phyloP scores from a whole-genome alignment of 2,329 filamentous ascomycete genomes.

The Neopestalotiopsis rosae region DNA sequence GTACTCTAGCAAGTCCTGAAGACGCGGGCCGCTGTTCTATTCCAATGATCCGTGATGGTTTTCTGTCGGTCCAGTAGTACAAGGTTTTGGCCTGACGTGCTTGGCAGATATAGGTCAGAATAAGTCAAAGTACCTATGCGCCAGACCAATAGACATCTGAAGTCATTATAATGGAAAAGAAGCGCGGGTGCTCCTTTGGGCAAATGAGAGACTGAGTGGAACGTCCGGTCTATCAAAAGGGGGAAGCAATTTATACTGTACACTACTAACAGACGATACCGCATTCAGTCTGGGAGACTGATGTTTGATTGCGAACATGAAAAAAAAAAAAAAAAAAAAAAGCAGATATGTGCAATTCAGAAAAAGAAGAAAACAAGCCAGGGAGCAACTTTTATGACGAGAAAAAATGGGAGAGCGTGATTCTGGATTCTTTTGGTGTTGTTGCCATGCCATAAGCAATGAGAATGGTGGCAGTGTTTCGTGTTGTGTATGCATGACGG shows the following conservation, averaged over 20 bases:
- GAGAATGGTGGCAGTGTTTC: conserved; percentile 9
- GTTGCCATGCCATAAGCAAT: conserved; percentile 5
- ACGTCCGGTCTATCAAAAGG: not conserved
- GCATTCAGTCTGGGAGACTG: not conserved
- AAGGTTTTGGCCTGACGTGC: not conserved
- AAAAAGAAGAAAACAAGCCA: not conserved
- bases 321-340: not conserved
- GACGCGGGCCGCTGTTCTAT: not conserved
- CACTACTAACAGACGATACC: not conserved
- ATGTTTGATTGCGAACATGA: not conserved
- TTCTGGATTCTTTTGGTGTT: not conserved
- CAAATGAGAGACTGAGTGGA: not conserved
- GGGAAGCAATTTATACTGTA: conserved; percentile 4
- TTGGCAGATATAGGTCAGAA: not conserved
- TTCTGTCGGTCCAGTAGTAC: not conserved
- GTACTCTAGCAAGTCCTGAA: not conserved
- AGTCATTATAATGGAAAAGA: not conserved
- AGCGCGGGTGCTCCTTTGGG: not conserved
- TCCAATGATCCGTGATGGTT: not conserved
- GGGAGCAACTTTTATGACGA: not conserved
- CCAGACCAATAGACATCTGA: not conserved
- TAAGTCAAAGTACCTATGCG: not conserved
- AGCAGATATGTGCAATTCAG: not conserved
- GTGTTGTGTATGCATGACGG: conserved; percentile 1
- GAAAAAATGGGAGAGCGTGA: not conserved